Base-by-base conservation (phyloP, 768 basidiomycete genomes). In the Russula virescens region DNA sequence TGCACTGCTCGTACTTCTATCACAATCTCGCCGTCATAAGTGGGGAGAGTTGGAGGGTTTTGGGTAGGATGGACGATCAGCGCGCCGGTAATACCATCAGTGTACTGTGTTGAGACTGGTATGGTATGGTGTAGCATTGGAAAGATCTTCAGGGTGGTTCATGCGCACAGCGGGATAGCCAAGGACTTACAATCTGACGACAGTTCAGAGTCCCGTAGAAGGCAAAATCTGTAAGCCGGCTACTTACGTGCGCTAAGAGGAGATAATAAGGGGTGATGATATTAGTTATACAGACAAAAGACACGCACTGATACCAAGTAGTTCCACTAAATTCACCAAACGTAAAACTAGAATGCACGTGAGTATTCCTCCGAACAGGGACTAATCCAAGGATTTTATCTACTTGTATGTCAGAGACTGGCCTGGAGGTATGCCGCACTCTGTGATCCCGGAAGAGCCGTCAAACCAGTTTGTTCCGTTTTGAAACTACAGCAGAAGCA, bases 341-440 rank as follows among this genome's bases (percentile, higher is more conserved):
- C 7, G 76, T 77, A 57, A 78, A 81, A 52, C 69, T 75, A 64
- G 23, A 18, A 16, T 31, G 9, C 9, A 0, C 14, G 43, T 69
- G 5, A 31, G 31, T 31, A 31, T 31, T 31, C 8, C 5, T 31
- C 8, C 40, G 31, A 16, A 6, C 46, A n/a, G 28, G 3, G 1
- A 31, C 23, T 46, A 14, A 3, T 26, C 42, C 18, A 19, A 65
- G 52, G 21, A 59, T 58, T 55, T 50, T 57, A 59, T 58, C 1
- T 46, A 72, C 71, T 75, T 75, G 69, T 77, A 77, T 2, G 71
- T 73, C 63, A 80, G 72, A 57, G 75, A 77, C 66, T 75, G 70
- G 25, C 80, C 80, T 4, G 81, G 75, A 21, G 81, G 81, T 34
- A 83, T 83, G 11, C 79, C 78, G 65, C 83, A 83, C 65, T 83